Evolutionary conservation across 2,329 filamentous ascomycete species (phyloP).

Genomic region (Fusarium cicatricum): DNA sequence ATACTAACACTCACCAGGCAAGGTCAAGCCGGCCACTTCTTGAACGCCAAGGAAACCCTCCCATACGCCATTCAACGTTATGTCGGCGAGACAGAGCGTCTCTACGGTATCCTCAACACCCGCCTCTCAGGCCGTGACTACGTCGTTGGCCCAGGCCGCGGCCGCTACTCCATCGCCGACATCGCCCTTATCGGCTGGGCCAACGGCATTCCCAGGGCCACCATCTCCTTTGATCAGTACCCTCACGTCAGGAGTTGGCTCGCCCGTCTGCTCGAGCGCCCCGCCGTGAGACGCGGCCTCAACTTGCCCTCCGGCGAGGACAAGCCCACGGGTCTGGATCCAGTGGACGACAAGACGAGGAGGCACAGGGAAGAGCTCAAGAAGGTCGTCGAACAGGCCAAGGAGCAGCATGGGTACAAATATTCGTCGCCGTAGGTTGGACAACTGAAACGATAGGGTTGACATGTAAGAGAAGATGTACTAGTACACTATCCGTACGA

Average conservation of each 20-base stretch:
- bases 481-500: too few species aligned
- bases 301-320: conserved; percentile 66
- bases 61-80: conserved; percentile 78
- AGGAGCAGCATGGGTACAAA: conserved; percentile 59
- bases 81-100: conserved; percentile 75
- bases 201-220: conserved; percentile 51
- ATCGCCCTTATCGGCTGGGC: conserved; percentile 79
- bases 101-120: conserved; percentile 76
- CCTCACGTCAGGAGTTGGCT: conserved; percentile 79
- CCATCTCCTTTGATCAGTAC: conserved; percentile 66
- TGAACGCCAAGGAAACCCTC: conserved; percentile 71
- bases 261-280: conserved; percentile 70
- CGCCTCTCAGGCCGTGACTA: conserved; percentile 65
- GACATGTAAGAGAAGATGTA: not conserved
- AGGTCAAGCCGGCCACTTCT: conserved; percentile 80
- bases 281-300: conserved; percentile 75
- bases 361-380: conserved; percentile 39
- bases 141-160: conserved; percentile 60
- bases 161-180: conserved; percentile 73
- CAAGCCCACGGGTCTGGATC: conserved; percentile 27
- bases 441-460: not conserved
- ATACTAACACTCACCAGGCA: conserved; percentile 59
- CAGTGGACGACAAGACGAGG: conserved; percentile 30
- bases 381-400: conserved; percentile 49
- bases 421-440: conserved; percentile 50